Conservation (phyloP, 495 filamentous ascomycete species). For the Hamigera avellanea region DNA sequence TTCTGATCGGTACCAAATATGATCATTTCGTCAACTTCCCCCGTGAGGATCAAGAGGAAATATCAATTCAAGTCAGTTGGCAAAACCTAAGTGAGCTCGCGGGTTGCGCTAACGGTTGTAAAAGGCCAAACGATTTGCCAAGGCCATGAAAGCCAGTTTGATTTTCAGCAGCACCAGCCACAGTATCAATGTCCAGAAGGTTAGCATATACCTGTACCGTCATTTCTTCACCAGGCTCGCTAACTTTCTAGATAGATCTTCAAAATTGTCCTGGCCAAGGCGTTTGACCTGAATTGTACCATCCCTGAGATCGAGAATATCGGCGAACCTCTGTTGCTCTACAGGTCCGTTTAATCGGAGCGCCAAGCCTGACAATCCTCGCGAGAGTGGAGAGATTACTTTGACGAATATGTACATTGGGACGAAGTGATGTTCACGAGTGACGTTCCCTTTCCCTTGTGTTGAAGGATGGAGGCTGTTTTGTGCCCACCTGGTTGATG, state of each 20-base stretch:
- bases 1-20: conserved; percentile 94
- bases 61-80: conserved; percentile 70
- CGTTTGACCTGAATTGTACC: conserved; percentile 96
- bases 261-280: conserved; percentile 97
- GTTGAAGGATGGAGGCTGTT: conserved; percentile 3
- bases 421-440: conserved; percentile 30
- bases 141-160: conserved; percentile 92
- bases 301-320: conserved; percentile 98
- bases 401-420: conserved; percentile 29
- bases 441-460: conserved; percentile 18
- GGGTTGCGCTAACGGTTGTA: conserved; percentile 3
- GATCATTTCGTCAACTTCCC: conserved; percentile 99
- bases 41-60: conserved; percentile 93
- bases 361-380: conserved; percentile 1
- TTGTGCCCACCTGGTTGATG: no score
- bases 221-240: background rate
- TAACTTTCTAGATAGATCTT: conserved; percentile 64
- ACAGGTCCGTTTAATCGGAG: conserved; percentile 55
- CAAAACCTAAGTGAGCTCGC: no score
- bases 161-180: conserved; percentile 99
- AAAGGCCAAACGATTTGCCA: conserved; percentile 89
- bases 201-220: conserved; percentile 19
- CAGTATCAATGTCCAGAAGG: conserved; percentile 99
- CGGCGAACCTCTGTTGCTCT: conserved; percentile 90
- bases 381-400: conserved; percentile 4